Evolutionary conservation across 331 rosid genomes (phyloP).

Genomic region (Arachis monticola): DNA sequence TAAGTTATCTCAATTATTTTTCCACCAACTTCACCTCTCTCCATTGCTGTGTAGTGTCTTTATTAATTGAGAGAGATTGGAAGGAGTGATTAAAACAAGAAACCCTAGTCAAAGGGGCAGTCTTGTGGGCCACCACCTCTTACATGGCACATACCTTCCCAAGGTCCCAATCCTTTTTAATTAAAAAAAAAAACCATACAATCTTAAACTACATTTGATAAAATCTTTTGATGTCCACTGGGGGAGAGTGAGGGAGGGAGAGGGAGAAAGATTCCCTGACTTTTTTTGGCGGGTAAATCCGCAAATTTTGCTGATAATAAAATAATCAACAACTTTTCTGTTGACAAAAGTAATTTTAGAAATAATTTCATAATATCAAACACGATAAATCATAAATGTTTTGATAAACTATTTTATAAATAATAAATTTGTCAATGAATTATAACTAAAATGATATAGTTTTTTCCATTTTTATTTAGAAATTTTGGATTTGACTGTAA

Average conservation of each 20-base stretch:
- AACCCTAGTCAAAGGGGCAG: conserved; percentile 63
- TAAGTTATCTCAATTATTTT: conserved; percentile 44
- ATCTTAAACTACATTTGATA: conserved; percentile 66
- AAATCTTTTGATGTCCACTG: conserved; percentile 79
- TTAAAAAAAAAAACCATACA: background rate
- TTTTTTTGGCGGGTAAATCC: conserved; percentile 75
- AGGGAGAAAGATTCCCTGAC: conserved; percentile 49
- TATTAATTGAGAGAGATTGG: conserved; percentile 27
- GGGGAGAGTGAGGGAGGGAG: conserved; percentile 39
- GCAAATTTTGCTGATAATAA: conserved; percentile 10
- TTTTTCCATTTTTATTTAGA: no score
- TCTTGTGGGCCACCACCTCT: conserved; percentile 48
- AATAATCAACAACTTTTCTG: background rate
- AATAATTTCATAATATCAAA: no score
- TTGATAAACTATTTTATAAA: no score
- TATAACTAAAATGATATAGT: no score
- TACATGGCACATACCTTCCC: conserved; percentile 47
- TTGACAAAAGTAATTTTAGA: no score
- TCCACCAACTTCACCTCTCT: conserved; percentile 59
- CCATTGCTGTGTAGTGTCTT: background rate
- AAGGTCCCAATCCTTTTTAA: conserved; percentile 25
- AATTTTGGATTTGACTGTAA: no score
- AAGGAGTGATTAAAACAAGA: conserved; percentile 36
- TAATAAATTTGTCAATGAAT: no score
- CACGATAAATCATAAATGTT: no score